These are phyloP conservation scores for Epichloe gansuensis DNA, from an alignment of 2,329 filamentous ascomycete genomes.

Conservation along the genomic window DNA sequence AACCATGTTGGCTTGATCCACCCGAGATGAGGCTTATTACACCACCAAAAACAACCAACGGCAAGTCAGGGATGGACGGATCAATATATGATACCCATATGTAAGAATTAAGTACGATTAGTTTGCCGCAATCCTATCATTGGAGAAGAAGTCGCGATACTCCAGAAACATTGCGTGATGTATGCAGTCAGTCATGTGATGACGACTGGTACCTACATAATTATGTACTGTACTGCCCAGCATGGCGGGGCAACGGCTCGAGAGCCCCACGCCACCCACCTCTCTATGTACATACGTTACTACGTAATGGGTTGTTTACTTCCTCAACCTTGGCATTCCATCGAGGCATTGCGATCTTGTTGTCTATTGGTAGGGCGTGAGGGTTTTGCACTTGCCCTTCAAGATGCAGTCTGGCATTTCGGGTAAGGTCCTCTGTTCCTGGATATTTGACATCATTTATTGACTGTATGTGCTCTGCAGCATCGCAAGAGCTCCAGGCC, in stretches of 20 bases:
- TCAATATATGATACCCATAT: no score
- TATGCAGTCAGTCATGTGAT: neutral
- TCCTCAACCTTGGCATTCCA: neutral
- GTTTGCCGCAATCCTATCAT: no score
- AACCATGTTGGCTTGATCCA: no score
- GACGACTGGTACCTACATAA: neutral
- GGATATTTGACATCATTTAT: neutral
- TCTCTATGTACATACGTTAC: neutral
- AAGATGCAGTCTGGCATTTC: conserved; percentile 69
- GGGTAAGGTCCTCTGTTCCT: conserved; percentile 32
- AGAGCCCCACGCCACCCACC: neutral
- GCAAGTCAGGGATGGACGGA: no score
- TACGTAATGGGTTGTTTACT: neutral
- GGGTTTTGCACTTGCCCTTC: neutral
- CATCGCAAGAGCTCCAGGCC: conserved; percentile 63
- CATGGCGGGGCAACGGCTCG: conserved; percentile 2
- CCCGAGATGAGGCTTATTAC: no score
- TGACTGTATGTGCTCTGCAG: conserved; percentile 27
- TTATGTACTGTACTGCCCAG: neutral
- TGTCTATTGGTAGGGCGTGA: neutral
- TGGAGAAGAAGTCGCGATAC: no score
- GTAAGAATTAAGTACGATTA: no score
- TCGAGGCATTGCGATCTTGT: neutral
- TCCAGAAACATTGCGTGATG: no score
- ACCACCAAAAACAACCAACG: no score